Evolutionary conservation across 192 early-diverging fungal genomes (phyloP), one percentile per base, ranked within the genome.

Genomic region (Entophlyctis helioformis): DNA sequence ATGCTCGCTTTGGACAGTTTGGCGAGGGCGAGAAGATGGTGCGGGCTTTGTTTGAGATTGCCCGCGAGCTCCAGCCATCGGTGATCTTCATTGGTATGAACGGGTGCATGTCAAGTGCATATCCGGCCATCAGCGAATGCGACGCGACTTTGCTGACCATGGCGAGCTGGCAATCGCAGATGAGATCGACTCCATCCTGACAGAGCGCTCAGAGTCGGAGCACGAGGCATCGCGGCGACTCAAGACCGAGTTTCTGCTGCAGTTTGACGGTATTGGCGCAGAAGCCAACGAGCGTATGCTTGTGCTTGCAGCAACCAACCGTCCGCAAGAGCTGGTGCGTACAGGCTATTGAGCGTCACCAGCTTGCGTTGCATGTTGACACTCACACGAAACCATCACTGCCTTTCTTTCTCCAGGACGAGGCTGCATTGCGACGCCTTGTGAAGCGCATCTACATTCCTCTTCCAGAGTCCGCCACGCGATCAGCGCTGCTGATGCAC

Each of bases 11-110:
- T n/a, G n/a, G n/a, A n/a, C 34, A 65, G 55, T 64, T 71, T 34
- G 73, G 73, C 12, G 73, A 76, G 42, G 62, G 64, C n/a, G 73
- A 76, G 46, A 76, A 76, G 44, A 52, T 76, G 51, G 73, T 76
- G 11, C 54, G 65, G 13, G 51, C 52, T 5, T 54, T 76, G 4
- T 76, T 76, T 51, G 58, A 59, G 19, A 57, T 66, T 48, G 74
- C 74, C 1, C 60, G 74, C 11, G 57, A 76, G 39, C 35, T 63
- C 2, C 67, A 67, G 38, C 74, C 70, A 4, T 46, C 60, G 6
- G 63, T 76, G 22, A 76, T 76, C 19, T 76, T 76, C 53, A 70
- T 76, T 39, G 61, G 60, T 62, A 45, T 0, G 49, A 31, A 4
- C n/a, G n/a, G n/a, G n/a, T n/a, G n/a, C n/a, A n/a, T n/a, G n/a